Conservation (phyloP, 2,329 filamentous ascomycete genomes). For the Colletotrichum tabaci region DNA sequence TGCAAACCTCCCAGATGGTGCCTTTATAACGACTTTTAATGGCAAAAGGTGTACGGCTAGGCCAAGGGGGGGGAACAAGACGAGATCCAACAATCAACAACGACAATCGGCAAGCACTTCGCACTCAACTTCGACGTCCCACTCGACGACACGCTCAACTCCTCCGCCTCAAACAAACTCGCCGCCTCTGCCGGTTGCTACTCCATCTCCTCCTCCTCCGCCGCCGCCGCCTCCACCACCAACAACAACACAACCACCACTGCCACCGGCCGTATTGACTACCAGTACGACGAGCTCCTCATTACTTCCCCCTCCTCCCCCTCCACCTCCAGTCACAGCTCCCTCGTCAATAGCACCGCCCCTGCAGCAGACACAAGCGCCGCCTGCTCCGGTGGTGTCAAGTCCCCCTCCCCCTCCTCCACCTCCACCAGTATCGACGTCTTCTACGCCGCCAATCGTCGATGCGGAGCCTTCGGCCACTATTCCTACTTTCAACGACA, state of each 20-base stretch:
- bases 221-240: conserved; percentile 13
- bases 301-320: conserved; percentile 42
- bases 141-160: conserved; percentile 29
- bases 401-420: conserved; percentile 37
- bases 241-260: conserved; percentile 11
- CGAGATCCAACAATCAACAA: conserved; percentile 30
- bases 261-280: conserved; percentile 43
- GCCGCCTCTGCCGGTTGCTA: conserved; percentile 11
- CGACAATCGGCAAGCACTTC: conserved; percentile 34
- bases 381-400: conserved; percentile 32
- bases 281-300: conserved; percentile 55
- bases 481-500: conserved; percentile 38
- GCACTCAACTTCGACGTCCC: conserved; percentile 29
- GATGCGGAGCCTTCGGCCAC: conserved; percentile 36
- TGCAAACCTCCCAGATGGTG: conserved; percentile 58
- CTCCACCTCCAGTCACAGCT: conserved; percentile 40
- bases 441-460: conserved; percentile 26
- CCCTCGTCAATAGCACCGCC: conserved; percentile 10
- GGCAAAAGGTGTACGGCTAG: conserved; percentile 70
- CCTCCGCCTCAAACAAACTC: conserved; percentile 31
- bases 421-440: conserved; percentile 27
- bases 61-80: conserved; percentile 52
- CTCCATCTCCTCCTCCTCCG: conserved; percentile 2
- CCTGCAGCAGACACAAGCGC: too few relatives aligned
- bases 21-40: conserved; percentile 64